phyloP scores from a whole-genome alignment of 805 yeast genomes.

The Schizosaccharomyces osmophilus region DNA sequence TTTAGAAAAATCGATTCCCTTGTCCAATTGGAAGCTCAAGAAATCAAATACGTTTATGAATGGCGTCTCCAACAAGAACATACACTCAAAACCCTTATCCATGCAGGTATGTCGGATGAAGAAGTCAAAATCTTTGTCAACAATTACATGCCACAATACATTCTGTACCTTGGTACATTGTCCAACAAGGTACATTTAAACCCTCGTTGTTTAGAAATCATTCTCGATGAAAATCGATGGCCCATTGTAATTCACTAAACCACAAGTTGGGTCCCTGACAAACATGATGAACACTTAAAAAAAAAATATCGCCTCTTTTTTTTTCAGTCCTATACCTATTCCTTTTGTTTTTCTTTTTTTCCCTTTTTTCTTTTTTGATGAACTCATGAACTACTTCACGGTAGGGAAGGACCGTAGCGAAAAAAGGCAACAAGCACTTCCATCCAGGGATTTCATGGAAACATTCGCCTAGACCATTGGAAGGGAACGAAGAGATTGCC shows the following conservation, averaged over 20 bases:
- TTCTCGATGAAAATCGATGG: not conserved
- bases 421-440: no score
- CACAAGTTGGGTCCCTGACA: not conserved
- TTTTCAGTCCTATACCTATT: no score
- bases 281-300: no score
- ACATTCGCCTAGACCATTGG: no score
- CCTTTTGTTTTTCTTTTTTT: no score
- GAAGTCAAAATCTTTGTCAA: constrained; percentile 47
- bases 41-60: constrained; percentile 34
- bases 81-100: constrained; percentile 25
- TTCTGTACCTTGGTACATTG: constrained; percentile 33
- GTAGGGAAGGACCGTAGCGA: no score
- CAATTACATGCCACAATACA: constrained; percentile 70
- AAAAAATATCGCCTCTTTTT: no score
- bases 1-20: constrained; percentile 40
- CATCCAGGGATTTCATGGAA: no score
- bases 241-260: not conserved
- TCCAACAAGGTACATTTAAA: constrained; percentile 1
- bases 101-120: constrained; percentile 58
- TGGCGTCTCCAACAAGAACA: constrained; percentile 69
- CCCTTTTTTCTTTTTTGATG: no score
- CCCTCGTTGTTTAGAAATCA: not conserved
- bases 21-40: constrained; percentile 35
- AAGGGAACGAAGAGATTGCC: no score
- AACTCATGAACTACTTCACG: no score